Evolutionary conservation across 345 rosid species (phyloP).

Genomic region (Erodium maritimum): DNA sequence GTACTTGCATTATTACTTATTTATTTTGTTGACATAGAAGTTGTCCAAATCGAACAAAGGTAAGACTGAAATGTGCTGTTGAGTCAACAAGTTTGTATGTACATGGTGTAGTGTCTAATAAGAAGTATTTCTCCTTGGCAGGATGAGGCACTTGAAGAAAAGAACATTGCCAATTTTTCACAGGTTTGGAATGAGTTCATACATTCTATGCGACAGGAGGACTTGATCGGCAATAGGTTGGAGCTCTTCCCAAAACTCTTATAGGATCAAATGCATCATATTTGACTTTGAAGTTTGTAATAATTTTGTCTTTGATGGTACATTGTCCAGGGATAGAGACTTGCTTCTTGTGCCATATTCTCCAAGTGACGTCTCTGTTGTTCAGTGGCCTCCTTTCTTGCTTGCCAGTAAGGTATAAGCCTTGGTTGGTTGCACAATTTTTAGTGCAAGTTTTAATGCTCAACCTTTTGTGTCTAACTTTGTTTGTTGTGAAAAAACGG

Average conservation of each 20-base stretch:
- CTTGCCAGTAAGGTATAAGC: constrained; percentile 86
- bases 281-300: constrained; percentile 2
- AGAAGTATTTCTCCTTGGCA: constrained; percentile 24
- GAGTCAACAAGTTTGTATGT: too few relatives aligned
- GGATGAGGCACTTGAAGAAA: constrained; percentile 37
- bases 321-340: constrained; percentile 58
- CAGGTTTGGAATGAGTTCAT: constrained; percentile 88
- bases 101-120: too few relatives aligned
- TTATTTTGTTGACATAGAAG: too few relatives aligned
- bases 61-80: too few relatives aligned
- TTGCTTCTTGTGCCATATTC: constrained; percentile 83
- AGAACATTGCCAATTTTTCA: constrained; percentile 61
- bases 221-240: constrained; percentile 78
- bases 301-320: constrained; percentile 14
- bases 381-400: constrained; percentile 97
- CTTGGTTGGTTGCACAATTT: too few relatives aligned
- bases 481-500: constrained; percentile 17
- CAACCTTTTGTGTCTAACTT: too few relatives aligned
- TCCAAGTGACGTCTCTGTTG: constrained; percentile 49
- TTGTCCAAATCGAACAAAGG: too few relatives aligned
- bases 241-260: constrained; percentile 14
- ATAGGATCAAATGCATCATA: constrained; percentile 8
- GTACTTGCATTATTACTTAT: too few relatives aligned
- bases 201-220: constrained; percentile 67
- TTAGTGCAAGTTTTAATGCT: too few relatives aligned